These are phyloP conservation scores for Calonectria hongkongensis DNA, from an alignment of 2,329 filamentous ascomycete species.

Conservation along the genomic window DNA sequence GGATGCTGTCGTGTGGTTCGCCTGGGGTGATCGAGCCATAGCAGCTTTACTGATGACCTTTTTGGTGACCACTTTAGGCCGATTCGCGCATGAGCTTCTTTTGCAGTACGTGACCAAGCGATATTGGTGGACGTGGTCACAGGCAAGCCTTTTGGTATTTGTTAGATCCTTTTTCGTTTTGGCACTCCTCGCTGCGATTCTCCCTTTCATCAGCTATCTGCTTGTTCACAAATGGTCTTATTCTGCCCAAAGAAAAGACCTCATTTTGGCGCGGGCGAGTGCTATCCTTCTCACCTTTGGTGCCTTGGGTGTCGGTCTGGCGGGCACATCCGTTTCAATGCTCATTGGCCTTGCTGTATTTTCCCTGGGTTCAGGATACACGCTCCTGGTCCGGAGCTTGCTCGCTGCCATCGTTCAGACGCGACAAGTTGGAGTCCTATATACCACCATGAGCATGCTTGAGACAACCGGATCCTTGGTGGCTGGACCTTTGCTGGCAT, in stretches of 20 bases:
- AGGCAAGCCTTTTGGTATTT: constrained; percentile 8
- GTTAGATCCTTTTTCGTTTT: constrained; percentile 12
- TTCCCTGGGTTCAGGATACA: constrained; percentile 14
- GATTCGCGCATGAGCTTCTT: constrained; percentile 15
- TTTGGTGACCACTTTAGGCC: constrained; percentile 3
- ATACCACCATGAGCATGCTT: constrained; percentile 15
- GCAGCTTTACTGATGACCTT: constrained; percentile 8
- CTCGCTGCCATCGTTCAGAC: constrained; percentile 8
- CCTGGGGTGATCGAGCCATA: constrained; percentile 10
- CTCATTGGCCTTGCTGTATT: neutral
- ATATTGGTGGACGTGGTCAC: constrained; percentile 15
- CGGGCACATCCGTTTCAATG: constrained; percentile 1
- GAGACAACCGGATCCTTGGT: neutral
- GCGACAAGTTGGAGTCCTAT: neutral
- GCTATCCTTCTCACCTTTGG: neutral
- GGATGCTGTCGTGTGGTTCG: constrained; percentile 10
- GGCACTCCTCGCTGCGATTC: neutral
- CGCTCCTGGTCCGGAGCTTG: constrained; percentile 13
- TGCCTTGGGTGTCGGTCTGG: neutral
- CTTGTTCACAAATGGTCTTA: constrained; percentile 4
- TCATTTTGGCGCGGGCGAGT: neutral
- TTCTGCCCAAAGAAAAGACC: constrained; percentile 14
- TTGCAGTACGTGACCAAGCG: constrained; percentile 9
- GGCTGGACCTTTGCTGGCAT: neutral
- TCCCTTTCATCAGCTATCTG: constrained; percentile 1